phyloP scores from a whole-genome alignment of 768 basidiomycete species.

The Collybia sp. region DNA sequence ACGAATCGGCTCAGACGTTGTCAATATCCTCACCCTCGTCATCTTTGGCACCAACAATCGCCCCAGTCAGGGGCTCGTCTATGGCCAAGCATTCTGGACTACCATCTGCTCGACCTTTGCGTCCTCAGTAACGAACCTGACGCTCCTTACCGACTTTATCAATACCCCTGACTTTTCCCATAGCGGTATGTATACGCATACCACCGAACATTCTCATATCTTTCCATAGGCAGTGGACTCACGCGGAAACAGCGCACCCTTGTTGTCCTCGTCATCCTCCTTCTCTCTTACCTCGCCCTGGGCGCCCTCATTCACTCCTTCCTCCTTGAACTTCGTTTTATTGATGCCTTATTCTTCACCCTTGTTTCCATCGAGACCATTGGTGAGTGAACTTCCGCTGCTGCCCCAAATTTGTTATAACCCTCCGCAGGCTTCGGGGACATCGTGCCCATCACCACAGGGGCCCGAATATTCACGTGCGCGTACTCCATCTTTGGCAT shows the following conservation, averaged over 20 bases:
- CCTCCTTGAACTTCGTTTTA: slow-evolving; percentile 52
- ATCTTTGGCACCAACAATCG: slow-evolving; percentile 61
- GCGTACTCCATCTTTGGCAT: slow-evolving; percentile 58
- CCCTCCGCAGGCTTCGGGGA: slow-evolving; percentile 64
- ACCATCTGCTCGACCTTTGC: slow-evolving; percentile 70
- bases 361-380: slow-evolving; percentile 70
- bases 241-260: slow-evolving; percentile 77
- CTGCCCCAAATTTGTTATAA: background rate
- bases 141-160: slow-evolving; percentile 58
- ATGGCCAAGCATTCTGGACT: slow-evolving; percentile 71
- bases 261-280: slow-evolving; percentile 71
- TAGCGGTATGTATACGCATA: slow-evolving; percentile 41
- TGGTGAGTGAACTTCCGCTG: slow-evolving; percentile 23
- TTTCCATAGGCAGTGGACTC: slow-evolving; percentile 61
- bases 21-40: slow-evolving; percentile 58
- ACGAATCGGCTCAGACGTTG: slow-evolving; percentile 44
- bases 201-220: background rate
- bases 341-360: slow-evolving; percentile 76
- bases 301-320: slow-evolving; percentile 60
- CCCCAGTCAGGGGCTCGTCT: slow-evolving; percentile 64
- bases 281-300: slow-evolving; percentile 69
- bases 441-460: slow-evolving; percentile 47
- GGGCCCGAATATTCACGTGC: slow-evolving; percentile 55
- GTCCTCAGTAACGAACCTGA: slow-evolving; percentile 62
- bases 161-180: slow-evolving; percentile 56